phyloP scores from a whole-genome alignment of 192 early-diverging fungal genomes.

The Gonapodya prolifera region DNA sequence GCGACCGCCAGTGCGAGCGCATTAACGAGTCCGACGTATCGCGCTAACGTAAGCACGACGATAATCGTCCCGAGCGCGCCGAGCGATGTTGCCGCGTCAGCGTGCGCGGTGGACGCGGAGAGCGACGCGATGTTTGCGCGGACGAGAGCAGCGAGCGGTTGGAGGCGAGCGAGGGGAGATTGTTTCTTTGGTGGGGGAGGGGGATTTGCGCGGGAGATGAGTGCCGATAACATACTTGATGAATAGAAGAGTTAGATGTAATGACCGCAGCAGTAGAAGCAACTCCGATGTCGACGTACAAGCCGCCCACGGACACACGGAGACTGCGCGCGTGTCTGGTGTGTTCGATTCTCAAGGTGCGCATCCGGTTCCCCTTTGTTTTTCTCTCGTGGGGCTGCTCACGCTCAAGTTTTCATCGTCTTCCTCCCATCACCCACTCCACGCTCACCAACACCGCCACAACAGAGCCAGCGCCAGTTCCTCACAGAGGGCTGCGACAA shows the following conservation, averaged over 20 bases:
- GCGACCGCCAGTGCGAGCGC: background rate
- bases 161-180: background rate
- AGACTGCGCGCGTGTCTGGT: slow-evolving; percentile 67
- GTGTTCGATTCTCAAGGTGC: slow-evolving; percentile 65
- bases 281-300: background rate
- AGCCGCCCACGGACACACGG: slow-evolving; percentile 46
- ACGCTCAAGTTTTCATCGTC: background rate
- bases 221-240: background rate
- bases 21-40: background rate
- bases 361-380: background rate
- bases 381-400: background rate
- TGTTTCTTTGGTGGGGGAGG: background rate
- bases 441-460: background rate
- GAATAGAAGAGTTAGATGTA: background rate
- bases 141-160: background rate
- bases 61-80: background rate
- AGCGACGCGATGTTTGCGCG: background rate
- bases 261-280: too few relatives aligned
- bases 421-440: background rate
- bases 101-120: background rate
- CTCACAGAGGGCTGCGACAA: slow-evolving; percentile 64
- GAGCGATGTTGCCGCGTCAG: background rate
- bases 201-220: background rate
- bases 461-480: slow-evolving; percentile 55
- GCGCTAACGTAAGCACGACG: background rate